Base-by-base conservation (phyloP, 2,329 filamentous ascomycete species). In the Pyrenophora graminea region DNA sequence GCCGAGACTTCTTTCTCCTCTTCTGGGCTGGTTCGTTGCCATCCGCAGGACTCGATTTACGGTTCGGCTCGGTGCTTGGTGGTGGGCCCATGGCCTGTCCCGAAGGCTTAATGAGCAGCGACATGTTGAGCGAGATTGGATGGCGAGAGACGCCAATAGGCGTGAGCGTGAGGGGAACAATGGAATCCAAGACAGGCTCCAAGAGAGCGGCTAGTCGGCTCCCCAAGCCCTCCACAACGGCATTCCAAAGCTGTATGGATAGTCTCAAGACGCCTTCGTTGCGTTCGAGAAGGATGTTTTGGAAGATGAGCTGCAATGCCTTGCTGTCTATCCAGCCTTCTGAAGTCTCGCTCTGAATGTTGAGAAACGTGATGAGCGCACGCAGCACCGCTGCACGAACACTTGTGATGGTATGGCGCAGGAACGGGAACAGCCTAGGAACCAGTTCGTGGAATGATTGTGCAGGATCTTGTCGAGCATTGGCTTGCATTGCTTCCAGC, bases 341-440 rank as follows among this genome's bases (percentile, higher is more conserved):
- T 6, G 90, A 91, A 23, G 82, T 83, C 48, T 89, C 85, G 45
- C 86, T 86, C 55, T 92, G 89, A 18, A 99, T 86, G 60, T 90
- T 88, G 63, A 96, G 84, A 74, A 99, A 99, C 0, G 94, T 99
- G 64, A 92, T 85, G 25, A 99, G 80, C 31, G 94, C 94, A 66
- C 96, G 91, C 39, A 99, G 80, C 3, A 99, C 94, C 8, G 94
- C 93, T 34, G 93, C 87, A 45, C 94, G 89, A 41, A 99, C 94
- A 48, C 90, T 96, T 1, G 91, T 96, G 64, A 99, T 97, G 6
- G 95, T 99, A 72, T 99, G 94, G 51, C 94, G 88, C 38, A 99
- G 78, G 80, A 99, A 99, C 3, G 93, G 93, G 67, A 97, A 99
- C 3, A 99, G 84, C 39, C 94, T 86, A 19, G 95, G 94, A 4